Base-by-base conservation (phyloP, 331 rosid species). In the Phaseolus coccineus region DNA sequence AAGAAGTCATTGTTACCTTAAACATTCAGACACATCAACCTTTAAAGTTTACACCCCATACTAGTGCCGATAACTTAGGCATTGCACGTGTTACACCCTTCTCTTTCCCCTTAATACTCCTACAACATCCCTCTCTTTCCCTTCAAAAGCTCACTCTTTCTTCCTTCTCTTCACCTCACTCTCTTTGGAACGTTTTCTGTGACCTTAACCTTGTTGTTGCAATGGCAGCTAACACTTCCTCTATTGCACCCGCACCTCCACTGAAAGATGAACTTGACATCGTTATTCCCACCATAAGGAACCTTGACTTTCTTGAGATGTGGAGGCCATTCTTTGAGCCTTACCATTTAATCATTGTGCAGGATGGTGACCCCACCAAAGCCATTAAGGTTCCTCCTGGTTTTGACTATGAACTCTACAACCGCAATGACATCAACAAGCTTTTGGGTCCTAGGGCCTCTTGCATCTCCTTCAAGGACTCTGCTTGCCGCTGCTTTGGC, bases 401-500 rank as follows among this genome's bases (percentile, higher is more conserved):
- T 61, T 87, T 84, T 51, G 90, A 87, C 67, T 86, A 86, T 33
- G 89, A 86, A 70, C 87, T 86, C 6, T 77, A 83, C 7, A 84
- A 87, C 56, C 69, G 90, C 4, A 87, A 87, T 74, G 90, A 87
- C n/a, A 87, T 87, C 24, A 87, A 87, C 71, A 80, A 78, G 76
- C 58, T 87, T 30, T 81, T 87, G 10, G 90, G 90, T 11, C 90
- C 90, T 0, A 87, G 67, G 68, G 86, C 90, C n/a, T 81, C 86
- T 44, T 87, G 90, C 52, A 87, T 87, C 25, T 86, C 89, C 33
- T 86, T 86, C 74, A 86, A 86, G 84, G 89, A 86, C 48, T 86
- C 89, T 5, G 89, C 89, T 55, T 86, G 89, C 61, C 84, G 89
- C 27, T 86, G 89, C 84, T 86, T 86, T 31, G 89, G 89, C 42